phyloP scores from a whole-genome alignment of 2,329 filamentous ascomycete species.

The Aureobasidium sp. region DNA sequence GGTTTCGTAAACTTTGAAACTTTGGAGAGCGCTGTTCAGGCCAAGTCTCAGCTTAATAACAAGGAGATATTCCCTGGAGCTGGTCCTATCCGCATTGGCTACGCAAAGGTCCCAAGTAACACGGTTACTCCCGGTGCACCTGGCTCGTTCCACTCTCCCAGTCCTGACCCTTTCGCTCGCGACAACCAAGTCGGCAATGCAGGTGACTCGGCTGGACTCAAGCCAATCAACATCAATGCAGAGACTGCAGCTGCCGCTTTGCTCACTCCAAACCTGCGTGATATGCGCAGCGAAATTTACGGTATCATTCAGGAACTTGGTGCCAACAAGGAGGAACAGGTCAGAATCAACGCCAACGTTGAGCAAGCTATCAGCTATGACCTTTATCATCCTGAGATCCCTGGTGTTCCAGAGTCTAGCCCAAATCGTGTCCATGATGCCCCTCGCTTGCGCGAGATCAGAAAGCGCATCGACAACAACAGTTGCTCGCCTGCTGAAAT shows the following conservation, averaged over 20 bases:
- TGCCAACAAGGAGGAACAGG: conserved; percentile 68
- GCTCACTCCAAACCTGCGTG: conserved; percentile 62
- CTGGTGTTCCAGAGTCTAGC: conserved; percentile 78
- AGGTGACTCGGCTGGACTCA: conserved; percentile 29
- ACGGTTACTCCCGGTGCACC: conserved; percentile 83
- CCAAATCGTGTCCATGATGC: conserved; percentile 88
- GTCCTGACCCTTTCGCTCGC: conserved; percentile 70
- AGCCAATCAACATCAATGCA: conserved; percentile 31
- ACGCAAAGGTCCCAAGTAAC: conserved; percentile 88
- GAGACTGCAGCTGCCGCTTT: conserved; percentile 47
- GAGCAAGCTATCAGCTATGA: conserved; percentile 69
- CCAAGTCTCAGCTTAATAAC: conserved; percentile 80
- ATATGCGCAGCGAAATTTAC: conserved; percentile 75
- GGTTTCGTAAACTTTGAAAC: conserved; percentile 97
- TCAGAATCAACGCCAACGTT: conserved; percentile 63
- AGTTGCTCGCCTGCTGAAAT: conserved; percentile 79
- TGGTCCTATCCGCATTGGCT: conserved; percentile 90
- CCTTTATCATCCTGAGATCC: conserved; percentile 71
- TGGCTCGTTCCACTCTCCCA: conserved; percentile 80
- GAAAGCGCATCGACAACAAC: conserved; percentile 96
- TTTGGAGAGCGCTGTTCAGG: conserved; percentile 81
- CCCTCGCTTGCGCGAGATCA: conserved; percentile 86
- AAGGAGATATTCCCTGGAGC: conserved; percentile 98
- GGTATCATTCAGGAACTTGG: conserved; percentile 85
- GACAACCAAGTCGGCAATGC: conserved; percentile 34